Percentiles rank a stretch among this genome's conserved stretches.
These are phyloP conservation scores for sweet orange (Citrus sinensis) DNA, from an alignment of 345 rosid species.

Conservation along the genomic window DVS_A1.0 CM039164.1:4032501-4033000, in stretches of 20 bases:
- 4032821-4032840: slow-evolving; percentile 69
- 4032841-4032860: slow-evolving; percentile 65
- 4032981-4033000: slow-evolving; percentile 55
- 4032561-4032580: too few relatives aligned
- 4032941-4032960: slow-evolving; percentile 61
- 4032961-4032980: slow-evolving; percentile 57
- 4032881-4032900: not conserved
- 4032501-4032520: too few relatives aligned
- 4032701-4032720: slow-evolving; percentile 40
- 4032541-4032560: too few relatives aligned
- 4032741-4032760: slow-evolving; percentile 41
- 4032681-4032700: slow-evolving; percentile 33
- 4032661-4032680: slow-evolving; percentile 10
- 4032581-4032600: too few relatives aligned
- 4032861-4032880: slow-evolving; percentile 45
- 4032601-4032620: not conserved
- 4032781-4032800: slow-evolving; percentile 11
- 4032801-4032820: slow-evolving; percentile 55
- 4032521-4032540: too few relatives aligned
- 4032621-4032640: not conserved
- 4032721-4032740: slow-evolving; percentile 47
- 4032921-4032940: slow-evolving; percentile 30
- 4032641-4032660: not conserved
- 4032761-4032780: slow-evolving; percentile 19
- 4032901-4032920: not conserved